Conservation (phyloP, 108 stramenopile species). For the Mayamaea pseudoterrestris region DNA sequence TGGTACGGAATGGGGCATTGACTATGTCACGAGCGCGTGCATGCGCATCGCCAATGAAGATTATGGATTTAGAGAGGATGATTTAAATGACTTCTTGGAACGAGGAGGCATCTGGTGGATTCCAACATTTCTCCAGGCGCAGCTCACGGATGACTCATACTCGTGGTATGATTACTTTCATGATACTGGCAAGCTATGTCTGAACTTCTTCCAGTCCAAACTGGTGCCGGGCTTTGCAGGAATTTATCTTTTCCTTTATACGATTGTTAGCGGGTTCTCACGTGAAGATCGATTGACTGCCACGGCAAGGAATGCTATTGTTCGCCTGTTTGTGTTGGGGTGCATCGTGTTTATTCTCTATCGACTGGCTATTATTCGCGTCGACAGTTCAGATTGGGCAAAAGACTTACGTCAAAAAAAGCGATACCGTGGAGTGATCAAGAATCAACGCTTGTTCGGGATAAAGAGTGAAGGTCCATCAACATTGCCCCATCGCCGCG, state of each 20-base stretch:
- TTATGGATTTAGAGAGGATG: conserved; percentile 12
- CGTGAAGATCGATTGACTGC: background rate
- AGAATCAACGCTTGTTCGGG: background rate
- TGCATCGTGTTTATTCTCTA: conserved; percentile 1
- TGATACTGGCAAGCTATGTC: background rate
- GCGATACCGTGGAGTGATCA: conserved; percentile 2
- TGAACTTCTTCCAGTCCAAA: conserved; percentile 2
- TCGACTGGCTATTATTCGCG: conserved; percentile 1
- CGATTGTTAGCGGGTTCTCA: background rate
- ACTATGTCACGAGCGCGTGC: conserved; percentile 13
- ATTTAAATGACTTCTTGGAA: conserved; percentile 13
- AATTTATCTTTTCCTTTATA: background rate
- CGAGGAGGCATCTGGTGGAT: conserved; percentile 5
- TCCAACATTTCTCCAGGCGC: conserved; percentile 9
- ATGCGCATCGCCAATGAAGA: conserved; percentile 23
- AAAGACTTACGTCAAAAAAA: conserved; percentile 6
- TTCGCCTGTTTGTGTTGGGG: background rate
- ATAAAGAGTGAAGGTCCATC: background rate
- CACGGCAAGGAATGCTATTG: background rate
- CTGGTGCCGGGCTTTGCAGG: background rate
- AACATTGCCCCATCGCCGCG: conserved; percentile 8
- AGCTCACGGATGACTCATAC: conserved; percentile 8
- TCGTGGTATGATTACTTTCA: conserved; percentile 9
- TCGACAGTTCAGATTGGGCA: conserved; percentile 16
- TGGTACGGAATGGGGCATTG: conserved; percentile 21